Base-by-base conservation (phyloP, 1,284 basidiomycete genomes). In the Heterobasidion irregulare region DNA sequence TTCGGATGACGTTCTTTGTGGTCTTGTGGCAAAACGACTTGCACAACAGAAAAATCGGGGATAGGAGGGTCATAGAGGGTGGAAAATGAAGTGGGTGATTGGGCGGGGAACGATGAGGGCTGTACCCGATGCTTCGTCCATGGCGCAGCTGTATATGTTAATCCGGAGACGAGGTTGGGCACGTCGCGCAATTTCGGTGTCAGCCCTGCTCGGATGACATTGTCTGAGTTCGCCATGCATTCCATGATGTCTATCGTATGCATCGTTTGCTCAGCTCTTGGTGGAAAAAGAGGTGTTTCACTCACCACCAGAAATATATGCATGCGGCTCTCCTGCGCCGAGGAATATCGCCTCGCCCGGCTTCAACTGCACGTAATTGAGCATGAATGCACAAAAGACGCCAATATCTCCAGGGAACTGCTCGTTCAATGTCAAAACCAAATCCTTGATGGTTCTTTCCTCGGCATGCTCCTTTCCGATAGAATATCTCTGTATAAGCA, bases 141-240 rank as follows among this genome's bases (percentile, higher is more conserved):
- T 6, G 82, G 78, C 1, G 85, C 83, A 12, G 90, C 78, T 53
- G 74, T 78, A 71, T 98, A 99, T 8, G 94, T 98, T 58, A 99
- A 80, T 67, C 92, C 92, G 3, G 82, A 75, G 57, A 98, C 76
- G 52, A 99, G 83, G 60, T 95, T 98, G 2, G 87, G 83, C 18
- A 98, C 86, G 68, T 99, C 97, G 57, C 96, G 85, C 19, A 92
- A 79, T 72, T 99, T 99, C 10, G 97, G 96, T 0, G 97, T 99
- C 46, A 99, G 83, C 16, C 97, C 97, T 1, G 97, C 97, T 50
- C 97, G 90, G 56, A 99, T 97, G 67, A 99, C 97, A 70, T 99
- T 99, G 75, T 99, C 96, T 1, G 93, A 96, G 55, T 94, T 95
- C 32, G 94, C 94, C 94, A 97, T 98, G 74, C 93, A 95, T 68